A percentile compares a stretch with the other conserved stretches of the same genome.
Evolutionary conservation across 805 yeast genomes (phyloP).

Genomic region (Jamesozyma hellenica): DNA sequence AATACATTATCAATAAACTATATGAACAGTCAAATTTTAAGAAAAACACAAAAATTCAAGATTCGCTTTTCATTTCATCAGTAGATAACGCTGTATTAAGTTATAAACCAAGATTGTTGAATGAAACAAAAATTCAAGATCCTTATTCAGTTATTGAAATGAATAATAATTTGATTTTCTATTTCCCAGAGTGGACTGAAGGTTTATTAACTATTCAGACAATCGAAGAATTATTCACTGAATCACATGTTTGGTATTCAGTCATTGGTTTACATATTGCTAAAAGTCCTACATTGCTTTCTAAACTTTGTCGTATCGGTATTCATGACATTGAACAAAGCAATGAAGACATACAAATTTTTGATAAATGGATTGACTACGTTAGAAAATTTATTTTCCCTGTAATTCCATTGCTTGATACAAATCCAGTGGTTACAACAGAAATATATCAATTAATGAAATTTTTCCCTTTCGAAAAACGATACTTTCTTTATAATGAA

Average conservation of each 20-base stretch:
- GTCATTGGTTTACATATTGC: constrained; percentile 50
- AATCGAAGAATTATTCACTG: constrained; percentile 35
- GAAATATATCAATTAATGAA: constrained; percentile 49
- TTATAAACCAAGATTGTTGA: constrained; percentile 13
- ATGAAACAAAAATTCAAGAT: constrained; percentile 9
- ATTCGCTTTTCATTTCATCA: constrained; percentile 4
- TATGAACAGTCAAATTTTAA: neutral
- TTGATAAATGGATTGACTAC: constrained; percentile 46
- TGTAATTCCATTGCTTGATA: constrained; percentile 41
- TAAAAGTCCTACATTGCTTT: constrained; percentile 37
- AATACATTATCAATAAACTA: constrained; percentile 41
- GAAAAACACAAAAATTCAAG: neutral
- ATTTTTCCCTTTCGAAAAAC: constrained; percentile 45
- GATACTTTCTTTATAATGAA: constrained; percentile 78
- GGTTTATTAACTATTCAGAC: constrained; percentile 32
- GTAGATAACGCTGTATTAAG: constrained; percentile 13
- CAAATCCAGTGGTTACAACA: constrained; percentile 50
- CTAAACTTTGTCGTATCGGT: constrained; percentile 56
- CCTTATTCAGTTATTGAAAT: constrained; percentile 9
- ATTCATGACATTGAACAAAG: constrained; percentile 27
- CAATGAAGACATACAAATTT: constrained; percentile 7
- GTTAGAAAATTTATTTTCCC: constrained; percentile 62
- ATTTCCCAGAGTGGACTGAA: constrained; percentile 41
- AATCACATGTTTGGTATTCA: constrained; percentile 9
- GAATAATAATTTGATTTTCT: constrained; percentile 27